Base-by-base conservation (phyloP, 257 asterid genomes). In the Ballota nigra region DNA sequence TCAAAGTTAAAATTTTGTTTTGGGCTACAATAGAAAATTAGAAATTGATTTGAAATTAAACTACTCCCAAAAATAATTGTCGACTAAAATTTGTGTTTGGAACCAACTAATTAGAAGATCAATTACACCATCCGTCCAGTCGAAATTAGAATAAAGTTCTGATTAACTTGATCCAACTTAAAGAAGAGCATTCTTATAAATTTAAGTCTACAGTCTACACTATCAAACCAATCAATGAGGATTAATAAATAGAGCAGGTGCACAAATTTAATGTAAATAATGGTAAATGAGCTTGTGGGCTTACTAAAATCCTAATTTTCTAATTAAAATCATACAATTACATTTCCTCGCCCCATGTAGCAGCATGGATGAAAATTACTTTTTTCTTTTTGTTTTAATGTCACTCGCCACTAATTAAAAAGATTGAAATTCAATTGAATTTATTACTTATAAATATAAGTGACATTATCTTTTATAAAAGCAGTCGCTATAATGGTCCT, bases 1-100 rank as follows among this genome's bases (percentile, higher is more conserved):
- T 24, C 28, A 83, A n/a, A 77, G 64, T 33, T 64, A n/a, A 1
- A 45, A 20, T 47, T 69, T 15, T 6, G 8, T 49, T 65, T 58
- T 34, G 38, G 73, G 45, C 57, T n/a, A 61, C 77, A 71, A 5
- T 5, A 33, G 6, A 33, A 4, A 4, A 33, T 33, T 33, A 33
- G 1, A 1, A 26, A 26, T 26, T 26, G 29, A 1, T 26, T 26
- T 26, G 29, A 26, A n/a, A 26, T 26, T 26, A 26, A 26, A 26
- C 29, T 1, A 26, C 29, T 26, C 29, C 29, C 29, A 1, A 26
- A 26, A n/a, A n/a, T n/a, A n/a, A n/a, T n/a, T n/a, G n/a, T n/a
- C n/a, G n/a, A n/a, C n/a, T n/a, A n/a, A n/a, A n/a, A n/a, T n/a
- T n/a, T n/a, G n/a, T n/a, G n/a, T n/a, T n/a, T n/a, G n/a, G n/a